Evolutionary conservation across 2,329 filamentous ascomycete genomes (phyloP).

Genomic region (Neonectria punicea): DNA sequence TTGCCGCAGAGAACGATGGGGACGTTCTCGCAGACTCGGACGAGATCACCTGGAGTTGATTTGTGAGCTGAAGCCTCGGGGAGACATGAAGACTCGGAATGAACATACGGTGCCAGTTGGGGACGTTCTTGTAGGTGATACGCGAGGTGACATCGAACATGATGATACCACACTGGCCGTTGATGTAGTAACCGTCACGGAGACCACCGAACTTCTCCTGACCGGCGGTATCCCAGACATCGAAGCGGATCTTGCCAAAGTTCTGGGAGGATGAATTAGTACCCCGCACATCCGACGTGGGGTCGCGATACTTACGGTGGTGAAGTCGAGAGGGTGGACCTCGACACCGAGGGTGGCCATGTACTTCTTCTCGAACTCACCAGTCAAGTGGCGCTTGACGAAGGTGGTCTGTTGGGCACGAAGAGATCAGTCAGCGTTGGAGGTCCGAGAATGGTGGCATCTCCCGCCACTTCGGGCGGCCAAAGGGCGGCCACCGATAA

Average conservation of each 20-base stretch:
- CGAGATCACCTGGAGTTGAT: conserved; percentile 79
- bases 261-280: conserved; percentile 67
- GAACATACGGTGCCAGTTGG: conserved; percentile 98
- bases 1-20: conserved; percentile 98
- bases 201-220: conserved; percentile 99
- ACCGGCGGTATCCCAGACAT: conserved; percentile 98
- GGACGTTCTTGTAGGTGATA: conserved; percentile 99
- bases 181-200: conserved; percentile 99
- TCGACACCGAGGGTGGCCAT: conserved; percentile 99
- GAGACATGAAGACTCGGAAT: not conserved
- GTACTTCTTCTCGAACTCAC: conserved; percentile 99
- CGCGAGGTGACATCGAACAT: conserved; percentile 99
- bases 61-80: conserved; percentile 29
- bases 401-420: conserved; percentile 83
- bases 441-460: conserved; percentile 23
- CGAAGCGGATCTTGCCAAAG: conserved; percentile 96
- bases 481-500: conserved; percentile 34
- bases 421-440: conserved; percentile 32
- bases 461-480: conserved; percentile 26
- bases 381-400: conserved; percentile 99
- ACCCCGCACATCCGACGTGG: conserved; percentile 36
- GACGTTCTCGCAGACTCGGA: conserved; percentile 99
- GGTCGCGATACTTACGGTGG: conserved; percentile 78
- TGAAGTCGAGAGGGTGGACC: conserved; percentile 98
- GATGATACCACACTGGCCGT: conserved; percentile 99